Base-by-base conservation (phyloP, 257 asterid genomes). In the Coffea eugenioides region DNA sequence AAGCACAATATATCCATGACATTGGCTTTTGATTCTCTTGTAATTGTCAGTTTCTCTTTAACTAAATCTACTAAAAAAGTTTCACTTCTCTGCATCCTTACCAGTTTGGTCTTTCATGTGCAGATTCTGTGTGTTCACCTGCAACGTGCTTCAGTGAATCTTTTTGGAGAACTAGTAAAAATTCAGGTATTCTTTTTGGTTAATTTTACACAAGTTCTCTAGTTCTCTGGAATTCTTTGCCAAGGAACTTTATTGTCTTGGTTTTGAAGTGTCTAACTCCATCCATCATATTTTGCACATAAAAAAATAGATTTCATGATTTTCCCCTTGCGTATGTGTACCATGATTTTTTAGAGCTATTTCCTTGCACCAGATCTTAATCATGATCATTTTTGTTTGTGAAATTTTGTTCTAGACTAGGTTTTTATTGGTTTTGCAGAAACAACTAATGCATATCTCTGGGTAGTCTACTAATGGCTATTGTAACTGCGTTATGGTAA, bases 121-220 rank as follows among this genome's bases (percentile, higher is more conserved):
- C 97, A 92, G 99, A 91, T 95, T 88, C 85, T 95, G 7, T 95
- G 98, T 87, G 83, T 95, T 84, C 96, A 95, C 87, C 87, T 95
- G 61, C 99, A 93, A 84, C 97, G 97, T 34, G 99, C 96, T 81
- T 95, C 97, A 25, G 87, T 90, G 65, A 89, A 93, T 83, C 51
- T 88, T 80, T 82, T 89, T 69, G 99, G 98, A 80, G 93, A 93
- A 77, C 83, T 87, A 45, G 82, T 85, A 79, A 95, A 95, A 85
- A 92, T 93, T 88, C 84, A 75, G 97, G 97, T 95, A 89, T 76
- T 73, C 74, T 36, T 52, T 69, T 73, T 56, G 75, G 75, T 31
- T 8, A 21, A 74, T 45, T 69, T 73, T 74, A 57, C 71, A 57
- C 45, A 6, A 64, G 41, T 2, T 25, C 52, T 66, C 46, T 18